Evolutionary conservation across 2,329 filamentous ascomycete species (phyloP).

Genomic region (Colletotrichum tamarilloi): DNA sequence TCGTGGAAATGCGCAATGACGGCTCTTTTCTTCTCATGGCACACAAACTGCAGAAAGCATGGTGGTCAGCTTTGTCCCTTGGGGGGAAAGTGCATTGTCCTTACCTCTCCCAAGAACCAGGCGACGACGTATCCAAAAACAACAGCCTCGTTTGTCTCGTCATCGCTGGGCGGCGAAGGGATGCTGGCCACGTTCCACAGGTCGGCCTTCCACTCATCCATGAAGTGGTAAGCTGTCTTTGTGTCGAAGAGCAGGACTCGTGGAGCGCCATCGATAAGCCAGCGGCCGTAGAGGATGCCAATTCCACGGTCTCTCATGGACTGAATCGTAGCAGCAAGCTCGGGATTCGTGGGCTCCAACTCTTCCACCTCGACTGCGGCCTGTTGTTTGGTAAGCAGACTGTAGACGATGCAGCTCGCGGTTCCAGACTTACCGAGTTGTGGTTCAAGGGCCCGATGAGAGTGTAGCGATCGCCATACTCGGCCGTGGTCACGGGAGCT

Average conservation of each 20-base stretch:
- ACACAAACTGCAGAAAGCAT: slow-evolving; percentile 77
- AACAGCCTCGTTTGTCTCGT: slow-evolving; percentile 97
- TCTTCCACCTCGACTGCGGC: slow-evolving; percentile 98
- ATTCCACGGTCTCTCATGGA: slow-evolving; percentile 95
- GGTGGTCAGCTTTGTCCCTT: slow-evolving; percentile 13
- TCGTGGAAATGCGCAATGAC: slow-evolving; percentile 99
- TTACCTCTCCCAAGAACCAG: slow-evolving; percentile 97
- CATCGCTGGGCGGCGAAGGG: slow-evolving; percentile 89
- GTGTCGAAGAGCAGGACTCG: slow-evolving; percentile 95
- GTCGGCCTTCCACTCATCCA: slow-evolving; percentile 97
- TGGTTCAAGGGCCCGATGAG: slow-evolving; percentile 95
- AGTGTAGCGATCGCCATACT: slow-evolving; percentile 98
- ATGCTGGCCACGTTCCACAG: slow-evolving; percentile 94
- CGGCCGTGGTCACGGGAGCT: slow-evolving; percentile 94
- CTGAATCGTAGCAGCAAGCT: slow-evolving; percentile 84
- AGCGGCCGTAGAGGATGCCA: slow-evolving; percentile 90
- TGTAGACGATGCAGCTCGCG: background rate
- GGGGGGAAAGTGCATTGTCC: slow-evolving; percentile 38
- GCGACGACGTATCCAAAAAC: slow-evolving; percentile 97
- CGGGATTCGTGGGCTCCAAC: slow-evolving; percentile 84
- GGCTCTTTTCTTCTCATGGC: slow-evolving; percentile 89
- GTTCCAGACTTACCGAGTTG: slow-evolving; percentile 74
- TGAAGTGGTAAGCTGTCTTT: slow-evolving; percentile 87
- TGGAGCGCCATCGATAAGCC: slow-evolving; percentile 97
- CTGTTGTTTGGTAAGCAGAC: slow-evolving; percentile 54